These are phyloP conservation scores for Dichotomopilus funicola DNA, from an alignment of 2,329 filamentous ascomycete genomes.

Conservation along the genomic window DNA sequence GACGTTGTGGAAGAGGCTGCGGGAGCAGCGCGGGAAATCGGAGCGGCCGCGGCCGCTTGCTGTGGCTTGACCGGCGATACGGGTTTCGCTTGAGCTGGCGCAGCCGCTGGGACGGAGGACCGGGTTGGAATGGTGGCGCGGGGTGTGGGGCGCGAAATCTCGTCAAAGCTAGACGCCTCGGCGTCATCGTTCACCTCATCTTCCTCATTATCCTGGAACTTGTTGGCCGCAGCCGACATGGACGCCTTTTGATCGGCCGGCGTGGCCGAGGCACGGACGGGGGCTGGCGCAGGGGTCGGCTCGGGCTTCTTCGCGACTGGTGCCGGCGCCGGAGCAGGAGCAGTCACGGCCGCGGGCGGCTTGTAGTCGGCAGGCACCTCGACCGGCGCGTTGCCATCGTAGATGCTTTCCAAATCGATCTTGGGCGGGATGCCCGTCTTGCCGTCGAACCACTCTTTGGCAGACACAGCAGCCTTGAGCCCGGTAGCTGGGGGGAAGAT, in stretches of 20 bases:
- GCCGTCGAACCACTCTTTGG: constrained; percentile 78
- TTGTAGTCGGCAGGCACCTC: constrained; percentile 69
- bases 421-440: constrained; percentile 81
- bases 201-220: constrained; percentile 68
- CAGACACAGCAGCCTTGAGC: constrained; percentile 70
- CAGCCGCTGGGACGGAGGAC: constrained; percentile 10
- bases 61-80: constrained; percentile 37
- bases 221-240: constrained; percentile 77
- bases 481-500: constrained; percentile 88
- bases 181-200: constrained; percentile 40
- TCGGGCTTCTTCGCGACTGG: constrained; percentile 47
- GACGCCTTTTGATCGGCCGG: constrained; percentile 82
- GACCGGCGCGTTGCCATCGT: constrained; percentile 73
- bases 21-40: constrained; percentile 30
- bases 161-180: constrained; percentile 78
- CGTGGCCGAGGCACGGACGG: constrained; percentile 51
- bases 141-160: constrained; percentile 68
- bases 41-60: constrained; percentile 27
- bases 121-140: constrained; percentile 37
- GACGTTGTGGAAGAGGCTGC: constrained; percentile 25
- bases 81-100: constrained; percentile 36
- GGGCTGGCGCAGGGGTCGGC: constrained; percentile 39
- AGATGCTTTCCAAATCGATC: constrained; percentile 88
- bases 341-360: constrained; percentile 38
- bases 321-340: constrained; percentile 33